Conservation (phyloP, 75 land plant genomes). For the Selaginella tamariscina region DNA sequence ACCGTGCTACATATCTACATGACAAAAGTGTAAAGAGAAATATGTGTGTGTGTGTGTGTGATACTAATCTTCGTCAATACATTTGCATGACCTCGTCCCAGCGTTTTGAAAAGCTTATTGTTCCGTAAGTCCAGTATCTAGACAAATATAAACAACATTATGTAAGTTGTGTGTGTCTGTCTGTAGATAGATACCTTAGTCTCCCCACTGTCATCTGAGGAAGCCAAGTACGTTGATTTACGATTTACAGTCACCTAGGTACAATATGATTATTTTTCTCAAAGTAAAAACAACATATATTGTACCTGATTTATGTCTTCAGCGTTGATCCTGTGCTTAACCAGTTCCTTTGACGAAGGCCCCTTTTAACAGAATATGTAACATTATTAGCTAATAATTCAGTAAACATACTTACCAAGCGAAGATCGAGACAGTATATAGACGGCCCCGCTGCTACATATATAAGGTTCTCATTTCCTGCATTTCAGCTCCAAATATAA, state of each 20-base stretch:
- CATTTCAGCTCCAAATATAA: too few relatives aligned
- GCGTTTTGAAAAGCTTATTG: slow-evolving; percentile 23
- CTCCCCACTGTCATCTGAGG: slow-evolving; percentile 86
- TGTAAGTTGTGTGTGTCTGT: not conserved
- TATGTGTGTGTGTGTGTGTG: not conserved
- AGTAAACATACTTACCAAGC: slow-evolving; percentile 20
- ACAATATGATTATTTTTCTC: not conserved
- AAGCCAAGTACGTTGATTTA: slow-evolving; percentile 58
- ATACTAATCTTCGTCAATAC: slow-evolving; percentile 13
- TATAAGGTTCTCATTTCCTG: slow-evolving; percentile 4
- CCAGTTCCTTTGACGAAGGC: slow-evolving; percentile 32
- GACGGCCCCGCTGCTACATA: slow-evolving; percentile 29
- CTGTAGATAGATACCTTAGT: slow-evolving; percentile 40
- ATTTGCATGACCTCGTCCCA: slow-evolving; percentile 33
- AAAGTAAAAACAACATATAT: not conserved
- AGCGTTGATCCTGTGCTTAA: slow-evolving; percentile 46
- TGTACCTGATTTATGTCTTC: slow-evolving; percentile 76
- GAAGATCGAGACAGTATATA: slow-evolving; percentile 24
- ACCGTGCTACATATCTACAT: slow-evolving; percentile 73
- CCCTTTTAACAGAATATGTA: slow-evolving; percentile 16
- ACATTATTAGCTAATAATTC: not conserved
- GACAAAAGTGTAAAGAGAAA: not conserved
- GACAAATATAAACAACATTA: not conserved
- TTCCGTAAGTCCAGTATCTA: slow-evolving; percentile 25
- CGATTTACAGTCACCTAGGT: slow-evolving; percentile 46